Evolutionary conservation across 2,329 filamentous ascomycete genomes (phyloP), one percentile per base, ranked within the genome.

Genomic region (Trichophyton rubrum): DNA sequence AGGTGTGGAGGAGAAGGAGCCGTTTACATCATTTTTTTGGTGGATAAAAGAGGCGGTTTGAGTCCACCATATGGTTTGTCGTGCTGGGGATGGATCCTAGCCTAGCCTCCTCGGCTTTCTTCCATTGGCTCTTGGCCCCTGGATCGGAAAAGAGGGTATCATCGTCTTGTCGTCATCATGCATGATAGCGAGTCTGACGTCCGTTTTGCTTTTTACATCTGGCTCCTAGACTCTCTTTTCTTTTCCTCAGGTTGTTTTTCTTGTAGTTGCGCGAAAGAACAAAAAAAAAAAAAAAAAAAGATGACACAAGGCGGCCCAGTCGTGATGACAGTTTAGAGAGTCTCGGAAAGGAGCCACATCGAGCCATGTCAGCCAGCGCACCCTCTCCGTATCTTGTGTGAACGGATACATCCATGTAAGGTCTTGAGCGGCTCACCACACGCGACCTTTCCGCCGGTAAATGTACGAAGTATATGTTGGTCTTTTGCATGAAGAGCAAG

Each of bases 81-180:
- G 24, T 35, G 49, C 49, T 55, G 49, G 49, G 27, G 49, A 55
- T 55, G 49, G 49, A 33, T 33, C 49, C 49, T 17, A 20, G 49
- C 24, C 49, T 35, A 35, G 49, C 49, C 27, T 35, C 15, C 49
- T 55, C 49, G 49, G 49, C 49, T 55, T 27, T 20, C 40, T 40
- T 58, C 56, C 22, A 58, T 58, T 58, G 35, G 35, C 22, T 58
- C 40, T 43, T 58, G 56, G 56, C 22, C 40, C 35, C 35, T 41
- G 56, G 20, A 55, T 55, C 49, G 49, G 27, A 49, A 55, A 55
- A 55, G 49, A 55, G 51, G 61, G 61, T 62, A 57, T 60, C 61
- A 62, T 62, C 61, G 61, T 27, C 33, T 11, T 59, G 53, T 60
- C 58, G 61, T 60, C 61, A 62, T 62, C 61, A 11, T 60, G 61